A percentile compares a stretch with the other conserved stretches of the same genome.
Conservation (phyloP, 306 rosid species). For the Cucumis melo region DNA sequence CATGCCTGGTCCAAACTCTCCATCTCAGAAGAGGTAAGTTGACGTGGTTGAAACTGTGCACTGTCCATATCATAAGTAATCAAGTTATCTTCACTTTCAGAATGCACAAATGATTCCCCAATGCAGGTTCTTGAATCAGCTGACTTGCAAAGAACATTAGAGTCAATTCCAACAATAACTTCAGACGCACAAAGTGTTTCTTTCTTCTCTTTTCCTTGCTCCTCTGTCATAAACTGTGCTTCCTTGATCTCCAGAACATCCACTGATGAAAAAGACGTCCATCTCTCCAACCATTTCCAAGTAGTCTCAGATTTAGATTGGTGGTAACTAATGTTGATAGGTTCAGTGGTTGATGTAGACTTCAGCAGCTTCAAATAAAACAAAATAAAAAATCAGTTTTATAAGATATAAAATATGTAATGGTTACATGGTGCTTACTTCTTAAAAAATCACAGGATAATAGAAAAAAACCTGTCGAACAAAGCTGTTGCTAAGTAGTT, state of each 20-base stretch:
- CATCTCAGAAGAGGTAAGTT: slow-evolving; percentile 19
- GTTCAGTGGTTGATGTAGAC: slow-evolving; percentile 51
- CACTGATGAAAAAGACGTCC: slow-evolving; percentile 53
- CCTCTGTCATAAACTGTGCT: slow-evolving; percentile 17
- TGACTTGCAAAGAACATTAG: slow-evolving; percentile 27
- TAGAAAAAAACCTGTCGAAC: slow-evolving; percentile 51
- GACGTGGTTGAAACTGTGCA: slow-evolving; percentile 31
- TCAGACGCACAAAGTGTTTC: slow-evolving; percentile 6
- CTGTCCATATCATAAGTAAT: slow-evolving; percentile 26
- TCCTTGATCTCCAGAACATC: slow-evolving; percentile 25
- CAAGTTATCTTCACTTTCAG: slow-evolving; percentile 46
- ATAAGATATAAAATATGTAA: not conserved
- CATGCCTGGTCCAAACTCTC: slow-evolving; percentile 28
- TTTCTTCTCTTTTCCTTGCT: slow-evolving; percentile 25
- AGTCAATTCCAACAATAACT: slow-evolving; percentile 17
- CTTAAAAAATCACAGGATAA: not conserved
- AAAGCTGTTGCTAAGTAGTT: slow-evolving; percentile 62
- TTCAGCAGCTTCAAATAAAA: slow-evolving; percentile 43
- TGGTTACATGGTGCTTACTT: not conserved
- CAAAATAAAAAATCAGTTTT: not conserved
- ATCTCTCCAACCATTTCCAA: slow-evolving; percentile 96
- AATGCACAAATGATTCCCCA: slow-evolving; percentile 25
- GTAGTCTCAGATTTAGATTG: slow-evolving; percentile 68
- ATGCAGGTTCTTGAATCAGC: slow-evolving; percentile 21
- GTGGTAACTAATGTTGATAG: slow-evolving; percentile 54